Evolutionary conservation across 352 stramenopile genomes (phyloP), one percentile per base, ranked within the genome.

Genomic region (Pythium coloratum): DNA sequence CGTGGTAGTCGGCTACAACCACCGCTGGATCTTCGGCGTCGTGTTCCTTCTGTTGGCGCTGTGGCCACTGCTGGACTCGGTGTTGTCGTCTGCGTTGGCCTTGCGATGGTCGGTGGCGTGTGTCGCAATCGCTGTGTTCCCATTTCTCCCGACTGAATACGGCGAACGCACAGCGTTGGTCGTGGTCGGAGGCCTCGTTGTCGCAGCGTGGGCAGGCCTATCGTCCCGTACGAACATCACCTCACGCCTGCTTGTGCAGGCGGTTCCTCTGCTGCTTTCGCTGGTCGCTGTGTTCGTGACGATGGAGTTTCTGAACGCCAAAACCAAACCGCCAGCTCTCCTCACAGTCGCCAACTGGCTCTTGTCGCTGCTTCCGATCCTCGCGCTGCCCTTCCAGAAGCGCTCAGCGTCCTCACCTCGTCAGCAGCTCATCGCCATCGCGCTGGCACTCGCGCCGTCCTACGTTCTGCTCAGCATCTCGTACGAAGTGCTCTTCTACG

Each of bases 401-500:
- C 2, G 55, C 8, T 9, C 47, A 7, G 24, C 36, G 1, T 24
- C 36, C 7, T 18, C 46, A 16, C 20, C 46, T 28, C 20, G 24
- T 5, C 13, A 28, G n/a, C 81, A 83, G 9, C 69, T 92, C 36
- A 62, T 91, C 16, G 73, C 83, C 30, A 69, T 94, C 46, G 74
- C 89, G 58, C 55, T 89, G 3, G 79, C 77, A 6, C 78, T 92
- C 40, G 79, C 78, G 5, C 85, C 85, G 16, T 75, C 81, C 2
- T 95, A 83, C 53, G 65, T 88, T 36, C 61, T 94, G 18, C 62
- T 95, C n/a, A 93, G 85, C 57, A 93, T 95, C 58, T 88, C 86
- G 36, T 95, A 93, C 72, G 87, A 95, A 64, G 84, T 94, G 53
- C 71, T 91, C 30, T 95, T 95, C 62, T 94, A 86, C 64, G 74